phyloP scores from a whole-genome alignment of 2,329 filamentous ascomycete genomes.

The Xylaria polymorpha region DNA sequence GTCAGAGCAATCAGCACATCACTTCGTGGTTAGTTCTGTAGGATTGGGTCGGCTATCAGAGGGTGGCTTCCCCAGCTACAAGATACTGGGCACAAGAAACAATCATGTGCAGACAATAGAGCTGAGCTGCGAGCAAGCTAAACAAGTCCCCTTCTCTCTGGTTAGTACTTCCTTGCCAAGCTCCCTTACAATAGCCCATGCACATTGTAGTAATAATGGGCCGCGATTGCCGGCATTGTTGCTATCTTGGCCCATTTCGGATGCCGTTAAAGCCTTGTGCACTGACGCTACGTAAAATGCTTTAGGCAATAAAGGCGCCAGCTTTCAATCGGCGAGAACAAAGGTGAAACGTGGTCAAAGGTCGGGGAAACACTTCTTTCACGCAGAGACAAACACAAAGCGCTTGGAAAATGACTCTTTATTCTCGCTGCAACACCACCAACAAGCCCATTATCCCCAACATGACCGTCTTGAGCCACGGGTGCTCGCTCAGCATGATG shows the following conservation, averaged over 20 bases:
- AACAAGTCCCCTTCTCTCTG: background rate
- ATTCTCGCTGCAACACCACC: conserved; percentile 93
- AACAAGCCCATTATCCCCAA: conserved; percentile 93
- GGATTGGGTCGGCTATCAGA: background rate
- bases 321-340: background rate
- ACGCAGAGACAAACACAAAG: background rate
- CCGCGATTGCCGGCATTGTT: background rate
- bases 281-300: background rate
- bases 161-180: background rate
- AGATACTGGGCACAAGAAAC: background rate
- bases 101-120: background rate
- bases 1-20: background rate
- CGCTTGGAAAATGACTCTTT: conserved; percentile 16
- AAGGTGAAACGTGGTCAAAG: background rate
- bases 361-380: background rate
- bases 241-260: background rate
- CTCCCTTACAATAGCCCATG: background rate
- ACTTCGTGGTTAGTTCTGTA: background rate
- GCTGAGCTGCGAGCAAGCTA: background rate
- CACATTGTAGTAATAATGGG: background rate
- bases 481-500: conserved; percentile 93
- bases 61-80: background rate
- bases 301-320: background rate
- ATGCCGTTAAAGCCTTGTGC: background rate
- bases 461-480: conserved; percentile 96